Conservation (phyloP, 768 basidiomycete species). For the Mycena crocata region DNA sequence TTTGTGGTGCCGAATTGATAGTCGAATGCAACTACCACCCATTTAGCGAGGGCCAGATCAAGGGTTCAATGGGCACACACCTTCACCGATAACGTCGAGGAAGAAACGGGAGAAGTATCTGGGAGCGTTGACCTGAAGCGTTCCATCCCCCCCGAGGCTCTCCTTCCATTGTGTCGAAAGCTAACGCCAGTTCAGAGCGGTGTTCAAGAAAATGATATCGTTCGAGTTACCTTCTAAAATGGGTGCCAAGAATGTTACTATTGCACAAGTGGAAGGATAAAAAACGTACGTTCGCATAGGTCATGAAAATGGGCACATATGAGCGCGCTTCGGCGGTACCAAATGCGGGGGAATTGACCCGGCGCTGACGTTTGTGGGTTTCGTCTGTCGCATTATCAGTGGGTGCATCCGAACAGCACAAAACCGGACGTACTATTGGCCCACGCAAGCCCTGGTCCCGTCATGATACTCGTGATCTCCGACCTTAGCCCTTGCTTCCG, state of each 20-base stretch:
- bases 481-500: neutral
- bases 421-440: constrained; percentile 3
- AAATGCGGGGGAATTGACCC: constrained; percentile 13
- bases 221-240: neutral
- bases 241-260: constrained; percentile 32
- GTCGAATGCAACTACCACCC: constrained; percentile 26
- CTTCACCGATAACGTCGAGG: constrained; percentile 49
- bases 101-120: constrained; percentile 63
- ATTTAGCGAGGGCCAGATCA: neutral
- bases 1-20: constrained; percentile 21
- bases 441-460: constrained; percentile 3
- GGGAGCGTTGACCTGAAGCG: constrained; percentile 59
- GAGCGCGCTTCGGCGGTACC: constrained; percentile 2
- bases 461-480: neutral
- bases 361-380: constrained; percentile 4
- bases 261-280: constrained; percentile 36
- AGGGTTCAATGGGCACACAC: neutral
- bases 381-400: neutral
- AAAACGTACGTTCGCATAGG: constrained; percentile 52
- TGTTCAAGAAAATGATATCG: neutral
- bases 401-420: neutral
- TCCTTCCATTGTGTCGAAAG: constrained; percentile 65
- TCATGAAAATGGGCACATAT: constrained; percentile 6
- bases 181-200: constrained; percentile 40
- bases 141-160: constrained; percentile 54